Base-by-base conservation (phyloP, 1,284 basidiomycete genomes). In the Pseudozyma sp. region DNA sequence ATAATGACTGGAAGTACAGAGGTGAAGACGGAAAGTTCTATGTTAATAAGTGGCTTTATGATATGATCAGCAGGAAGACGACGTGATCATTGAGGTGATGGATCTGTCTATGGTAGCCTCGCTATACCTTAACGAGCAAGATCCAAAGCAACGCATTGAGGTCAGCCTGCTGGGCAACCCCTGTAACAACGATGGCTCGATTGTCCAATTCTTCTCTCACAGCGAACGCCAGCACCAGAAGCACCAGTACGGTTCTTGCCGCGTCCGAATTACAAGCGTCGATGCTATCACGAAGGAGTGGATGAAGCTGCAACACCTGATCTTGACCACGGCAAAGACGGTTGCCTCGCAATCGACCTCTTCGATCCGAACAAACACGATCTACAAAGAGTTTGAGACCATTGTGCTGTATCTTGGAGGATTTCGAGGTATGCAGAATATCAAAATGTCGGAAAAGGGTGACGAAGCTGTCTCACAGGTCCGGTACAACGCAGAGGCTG, bases 351-450 rank as follows among this genome's bases (percentile, higher is more conserved):
- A 45, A 12, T 35, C 71, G 4, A 49, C 63, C 2, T 68, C 61
- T 12, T 44, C 66, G 40, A 60, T 77, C 34, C 56, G 31, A 38
- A 58, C 52, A 18, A 52, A 66, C 19, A 68, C 69, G 14, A 61
- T 69, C 47, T 78, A 78, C 69, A 58, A 52, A 38, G 57, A 50
- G 19, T 78, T 78, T 35, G 76, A 78, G 49, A 52, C 69, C 7
- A 72, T 78, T 35, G 76, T 78, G 44, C 54, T 63, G 2, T 78
- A 78, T 31, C 52, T 59, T 13, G 59, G 40, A 13, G 65, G 63
- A 16, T 78, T 72, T 65, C 61, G 73, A 42, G 76, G 76, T 19
- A 78, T 78, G 72, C 49, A 76, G 31, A 62, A 59, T n/a, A 54
- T 76, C 25, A 76, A 53, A 58, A 55, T 78, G 51, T 64, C 59